Evolutionary conservation across 2,329 filamentous ascomycete genomes (phyloP), one percentile per base, ranked within the genome.

Genomic region (Escovopsis weberi): DNA sequence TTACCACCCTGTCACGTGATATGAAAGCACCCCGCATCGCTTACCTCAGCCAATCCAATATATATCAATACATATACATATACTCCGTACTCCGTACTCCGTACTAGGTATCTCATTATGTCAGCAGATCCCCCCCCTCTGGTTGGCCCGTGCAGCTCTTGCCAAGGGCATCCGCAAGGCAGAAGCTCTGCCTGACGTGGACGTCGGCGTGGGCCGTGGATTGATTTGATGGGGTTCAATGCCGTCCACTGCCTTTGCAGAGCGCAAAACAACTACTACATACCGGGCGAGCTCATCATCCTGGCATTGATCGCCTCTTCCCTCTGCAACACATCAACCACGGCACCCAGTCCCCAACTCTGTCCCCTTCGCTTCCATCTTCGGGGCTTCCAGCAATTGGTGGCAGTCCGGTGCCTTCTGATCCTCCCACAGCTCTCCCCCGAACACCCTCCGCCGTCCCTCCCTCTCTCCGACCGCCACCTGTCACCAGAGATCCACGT

Each of bases 171-270:
- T 9, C 11, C 4, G 57, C 54, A 62, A 37, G 60, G 58, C 59
- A 63, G 60, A 30, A 61, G 59, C 59, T 60, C 54, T 61, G 58
- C 60, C 60, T 69, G 45, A 47, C 45, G 45, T 46, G 45, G 66
- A 69, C 66, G 65, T 69, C 65, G 62, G 66, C 57, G 48, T 53
- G 11, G 52, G 49, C 58, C 23, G 5, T 23, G 23, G n/a, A n/a
- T n/a, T 5, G 3, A 23, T 23, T 23, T 23, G 23, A 23, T 23
- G 23, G n/a, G n/a, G n/a, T n/a, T n/a, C n/a, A n/a, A n/a, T n/a
- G n/a, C n/a, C n/a, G n/a, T n/a, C n/a, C n/a, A n/a, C n/a, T n/a
- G n/a, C n/a, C n/a, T n/a, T n/a, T n/a, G 55, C 53, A 51, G 56
- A 44, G 44, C 53, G 48, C 53, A 53, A 55, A 56, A 55, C 56